Base-by-base conservation (phyloP, 495 filamentous ascomycete genomes). In the Aspergillus cristatus region DNA sequence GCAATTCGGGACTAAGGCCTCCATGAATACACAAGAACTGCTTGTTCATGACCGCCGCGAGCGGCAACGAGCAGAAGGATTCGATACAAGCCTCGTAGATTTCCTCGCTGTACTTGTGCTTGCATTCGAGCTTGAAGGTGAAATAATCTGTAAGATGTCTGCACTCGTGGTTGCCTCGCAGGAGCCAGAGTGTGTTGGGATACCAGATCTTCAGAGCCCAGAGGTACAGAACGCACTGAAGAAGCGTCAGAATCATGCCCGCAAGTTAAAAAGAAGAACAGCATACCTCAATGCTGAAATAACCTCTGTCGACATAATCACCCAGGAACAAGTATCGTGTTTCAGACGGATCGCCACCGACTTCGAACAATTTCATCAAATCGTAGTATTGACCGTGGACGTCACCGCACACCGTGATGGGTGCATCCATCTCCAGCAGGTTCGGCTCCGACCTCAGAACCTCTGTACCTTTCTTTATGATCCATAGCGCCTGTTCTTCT, bases 151-250 rank as follows among this genome's bases (percentile, higher is more conserved):
- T 98, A 70, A 98, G 72, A 68, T 98, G 91, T 53, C 91, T 80
- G 61, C 91, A 98, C 69, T 98, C 91, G 65, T 98, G 91, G 57
- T 98, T 98, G 48, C 91, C 91, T 41, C 91, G 81, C 47, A 98
- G 76, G 51, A 98, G 68, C 91, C 91, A 98, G 34, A 98, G 82
- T 3, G 86, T 90, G 54, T 94, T 87, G 8, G 91, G 91, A 54
- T 98, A 97, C 81, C 94, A 95, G 59, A 98, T 96, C 75, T 98
- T 98, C 51, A 98, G 68, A 8, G 87, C 82, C 91, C 91, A 98
- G 18, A 98, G 76, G 54, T 96, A 98, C 24, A 98, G 71, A 28
- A 98, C 91, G 52, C 91, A 98, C 78, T 84, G 34, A 13, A 35
- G 18, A n/a, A 17, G 22, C 37, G 37, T 58, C 38, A 52, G 45